Evolutionary conservation across 2,329 filamentous ascomycete species (phyloP).

Genomic region (Colletotrichum falcatum): DNA sequence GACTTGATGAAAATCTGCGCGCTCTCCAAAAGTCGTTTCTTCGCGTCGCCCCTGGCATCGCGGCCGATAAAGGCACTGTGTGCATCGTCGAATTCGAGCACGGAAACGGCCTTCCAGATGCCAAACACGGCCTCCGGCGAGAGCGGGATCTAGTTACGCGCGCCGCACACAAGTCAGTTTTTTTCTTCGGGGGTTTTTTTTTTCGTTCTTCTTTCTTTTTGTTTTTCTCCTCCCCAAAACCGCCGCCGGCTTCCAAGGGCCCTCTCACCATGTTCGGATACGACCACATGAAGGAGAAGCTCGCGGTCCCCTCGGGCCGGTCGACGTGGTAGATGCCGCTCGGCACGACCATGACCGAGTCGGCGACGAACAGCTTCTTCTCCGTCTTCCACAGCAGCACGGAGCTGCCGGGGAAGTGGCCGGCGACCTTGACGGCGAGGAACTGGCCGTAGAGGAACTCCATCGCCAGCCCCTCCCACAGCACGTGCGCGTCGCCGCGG

Average conservation of each 20-base stretch:
- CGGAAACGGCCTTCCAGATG: constrained; percentile 34
- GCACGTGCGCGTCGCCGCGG: constrained; percentile 56
- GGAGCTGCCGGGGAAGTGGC: constrained; percentile 82
- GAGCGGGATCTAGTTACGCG: constrained; percentile 28
- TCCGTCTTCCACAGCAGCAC: constrained; percentile 69
- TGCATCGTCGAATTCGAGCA: constrained; percentile 37
- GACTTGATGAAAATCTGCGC: constrained; percentile 36
- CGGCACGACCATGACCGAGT: constrained; percentile 80
- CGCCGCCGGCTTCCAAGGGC: too few species aligned
- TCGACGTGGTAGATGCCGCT: constrained; percentile 55
- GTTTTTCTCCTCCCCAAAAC: too few species aligned
- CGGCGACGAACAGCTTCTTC: constrained; percentile 76
- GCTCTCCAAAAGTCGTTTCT: constrained; percentile 36
- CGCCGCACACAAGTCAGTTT: not conserved
- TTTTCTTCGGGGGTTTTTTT: too few species aligned
- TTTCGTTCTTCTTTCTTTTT: too few species aligned
- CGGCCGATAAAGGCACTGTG: constrained; percentile 30
- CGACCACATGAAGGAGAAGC: constrained; percentile 40
- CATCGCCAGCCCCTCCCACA: constrained; percentile 59
- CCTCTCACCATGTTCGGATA: constrained; percentile 40
- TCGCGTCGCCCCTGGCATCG: constrained; percentile 37
- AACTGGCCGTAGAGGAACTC: constrained; percentile 61
- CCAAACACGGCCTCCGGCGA: constrained; percentile 23
- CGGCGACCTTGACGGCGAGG: constrained; percentile 76
- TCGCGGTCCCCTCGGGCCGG: constrained; percentile 33